Evolutionary conservation across 192 early-diverging fungal genomes (phyloP).

Genomic region (Coemansia sp.): DNA sequence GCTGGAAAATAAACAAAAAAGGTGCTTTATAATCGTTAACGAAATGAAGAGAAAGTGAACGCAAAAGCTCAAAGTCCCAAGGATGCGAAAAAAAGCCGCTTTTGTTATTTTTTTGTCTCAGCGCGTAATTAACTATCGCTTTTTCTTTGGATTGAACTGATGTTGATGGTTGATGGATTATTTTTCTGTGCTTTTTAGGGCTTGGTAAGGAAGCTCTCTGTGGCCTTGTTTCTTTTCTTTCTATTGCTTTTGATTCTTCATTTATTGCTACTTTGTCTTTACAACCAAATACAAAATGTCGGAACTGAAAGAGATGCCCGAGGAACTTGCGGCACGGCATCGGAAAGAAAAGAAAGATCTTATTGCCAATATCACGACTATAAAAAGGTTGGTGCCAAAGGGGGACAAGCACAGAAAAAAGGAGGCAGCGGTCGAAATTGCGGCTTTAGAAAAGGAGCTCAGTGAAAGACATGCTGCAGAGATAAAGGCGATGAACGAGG

Average conservation of each 20-base stretch:
- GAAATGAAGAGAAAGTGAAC: no score
- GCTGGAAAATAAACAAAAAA: no score
- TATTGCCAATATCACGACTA: slow-evolving; percentile 61
- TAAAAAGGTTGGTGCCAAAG: slow-evolving; percentile 78
- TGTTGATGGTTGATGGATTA: no score
- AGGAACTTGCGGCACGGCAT: slow-evolving; percentile 72
- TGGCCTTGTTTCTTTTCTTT: background rate
- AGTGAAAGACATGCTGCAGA: slow-evolving; percentile 65
- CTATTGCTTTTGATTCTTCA: background rate
- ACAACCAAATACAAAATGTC: slow-evolving; percentile 7
- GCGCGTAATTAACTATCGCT: no score
- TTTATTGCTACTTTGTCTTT: slow-evolving; percentile 6
- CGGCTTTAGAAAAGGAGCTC: slow-evolving; percentile 64
- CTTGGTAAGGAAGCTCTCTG: no score
- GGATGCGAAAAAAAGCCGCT: no score
- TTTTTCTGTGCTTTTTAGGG: no score
- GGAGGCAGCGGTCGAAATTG: slow-evolving; percentile 71
- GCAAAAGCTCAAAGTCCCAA: no score
- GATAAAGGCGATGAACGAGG: slow-evolving; percentile 33
- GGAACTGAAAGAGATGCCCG: slow-evolving; percentile 27
- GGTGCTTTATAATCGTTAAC: no score
- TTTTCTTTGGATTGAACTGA: no score
- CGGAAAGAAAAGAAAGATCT: slow-evolving; percentile 77
- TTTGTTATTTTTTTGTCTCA: no score
- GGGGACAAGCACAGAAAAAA: slow-evolving; percentile 88